Percentiles rank a stretch among this genome's conserved stretches.
Conservation (phyloP, 768 basidiomycete genomes). For the Ramaria sp. region DNA sequence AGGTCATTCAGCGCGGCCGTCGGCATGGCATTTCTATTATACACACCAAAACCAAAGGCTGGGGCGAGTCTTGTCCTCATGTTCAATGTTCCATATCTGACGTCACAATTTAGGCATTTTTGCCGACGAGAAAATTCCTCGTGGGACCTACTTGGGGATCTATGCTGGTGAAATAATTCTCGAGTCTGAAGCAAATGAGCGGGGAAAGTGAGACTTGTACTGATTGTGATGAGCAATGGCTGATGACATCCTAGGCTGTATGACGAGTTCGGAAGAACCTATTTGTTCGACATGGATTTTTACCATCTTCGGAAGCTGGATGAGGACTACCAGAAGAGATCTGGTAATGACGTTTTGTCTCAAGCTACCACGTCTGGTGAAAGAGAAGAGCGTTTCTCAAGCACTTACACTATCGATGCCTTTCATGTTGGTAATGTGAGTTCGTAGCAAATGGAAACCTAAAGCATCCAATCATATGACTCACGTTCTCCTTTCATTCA, state of each 20-base stretch:
- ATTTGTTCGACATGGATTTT: constrained; percentile 78
- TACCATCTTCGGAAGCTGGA: constrained; percentile 40
- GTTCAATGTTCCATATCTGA: not conserved
- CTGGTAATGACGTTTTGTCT: constrained; percentile 17
- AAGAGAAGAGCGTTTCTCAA: constrained; percentile 12
- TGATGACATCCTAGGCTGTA: constrained; percentile 41
- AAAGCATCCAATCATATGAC: not conserved
- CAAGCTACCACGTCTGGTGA: not conserved
- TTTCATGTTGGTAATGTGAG: constrained; percentile 81
- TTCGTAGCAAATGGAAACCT: constrained; percentile 7
- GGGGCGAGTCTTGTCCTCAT: constrained; percentile 44
- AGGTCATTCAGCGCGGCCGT: constrained; percentile 82
- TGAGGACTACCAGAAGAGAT: constrained; percentile 17
- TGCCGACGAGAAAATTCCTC: constrained; percentile 49
- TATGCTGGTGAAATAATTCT: constrained; percentile 80
- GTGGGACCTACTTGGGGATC: constrained; percentile 67
- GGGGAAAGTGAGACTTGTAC: constrained; percentile 46
- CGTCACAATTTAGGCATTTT: constrained; percentile 48
- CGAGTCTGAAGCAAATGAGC: constrained; percentile 50
- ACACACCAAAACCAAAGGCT: constrained; percentile 71
- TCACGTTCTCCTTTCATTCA: constrained; percentile 20
- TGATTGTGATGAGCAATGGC: not conserved
- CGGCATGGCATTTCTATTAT: constrained; percentile 49
- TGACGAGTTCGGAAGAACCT: constrained; percentile 62
- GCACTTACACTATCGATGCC: constrained; percentile 60